Conservation (phyloP, 495 filamentous ascomycete genomes). For the Paragyromitra xinjiangensis region DNA sequence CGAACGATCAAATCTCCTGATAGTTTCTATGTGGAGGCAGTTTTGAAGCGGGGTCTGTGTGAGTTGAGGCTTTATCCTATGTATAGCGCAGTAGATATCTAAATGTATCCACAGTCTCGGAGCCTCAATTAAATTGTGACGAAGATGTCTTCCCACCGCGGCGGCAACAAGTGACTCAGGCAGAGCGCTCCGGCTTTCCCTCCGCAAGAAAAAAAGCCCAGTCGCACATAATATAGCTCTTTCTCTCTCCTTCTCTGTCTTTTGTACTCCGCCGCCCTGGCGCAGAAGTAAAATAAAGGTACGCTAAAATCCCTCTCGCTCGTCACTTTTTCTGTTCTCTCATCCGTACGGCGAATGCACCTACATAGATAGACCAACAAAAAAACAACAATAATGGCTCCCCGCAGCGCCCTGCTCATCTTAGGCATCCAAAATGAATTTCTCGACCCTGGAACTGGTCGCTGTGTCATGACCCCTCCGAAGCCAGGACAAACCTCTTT, state of each 20-base stretch:
- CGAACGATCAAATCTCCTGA: conserved; percentile 21
- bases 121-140: conserved; percentile 30
- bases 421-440: conserved; percentile 96
- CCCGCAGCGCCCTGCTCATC: conserved; percentile 83
- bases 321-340: background rate
- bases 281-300: conserved; percentile 34
- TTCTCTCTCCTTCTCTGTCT: background rate
- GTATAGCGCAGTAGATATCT: background rate
- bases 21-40: too few relatives aligned
- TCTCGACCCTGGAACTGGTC: conserved; percentile 69
- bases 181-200: conserved; percentile 37
- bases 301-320: conserved; percentile 43
- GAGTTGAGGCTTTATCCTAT: conserved; percentile 10
- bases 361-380: background rate
- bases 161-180: conserved; percentile 32
- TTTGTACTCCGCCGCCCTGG: background rate
- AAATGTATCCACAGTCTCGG: conserved; percentile 32
- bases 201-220: conserved; percentile 33
- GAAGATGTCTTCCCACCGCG: conserved; percentile 9
- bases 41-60: background rate
- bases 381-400: conserved; percentile 61
- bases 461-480: conserved; percentile 68
- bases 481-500: conserved; percentile 63
- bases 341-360: background rate
- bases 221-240: conserved; percentile 26